These are phyloP conservation scores for Peziza echinospora DNA, from an alignment of 495 filamentous ascomycete species.

Conservation along the genomic window DNA sequence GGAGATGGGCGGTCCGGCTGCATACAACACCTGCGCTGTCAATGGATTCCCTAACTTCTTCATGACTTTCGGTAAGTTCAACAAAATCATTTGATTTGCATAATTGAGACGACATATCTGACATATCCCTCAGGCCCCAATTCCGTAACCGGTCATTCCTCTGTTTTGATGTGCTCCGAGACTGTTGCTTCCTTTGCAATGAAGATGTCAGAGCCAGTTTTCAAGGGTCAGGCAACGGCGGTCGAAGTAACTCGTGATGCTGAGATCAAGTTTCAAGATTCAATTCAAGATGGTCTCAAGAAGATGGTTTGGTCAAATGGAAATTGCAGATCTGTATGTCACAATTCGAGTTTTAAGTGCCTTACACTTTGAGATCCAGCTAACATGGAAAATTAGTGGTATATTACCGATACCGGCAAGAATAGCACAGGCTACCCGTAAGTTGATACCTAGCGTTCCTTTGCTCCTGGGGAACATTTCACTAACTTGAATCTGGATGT, in stretches of 20 bases:
- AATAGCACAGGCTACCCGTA: neutral
- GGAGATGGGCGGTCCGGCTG: conserved; percentile 32
- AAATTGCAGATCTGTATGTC: neutral
- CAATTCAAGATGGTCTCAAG: neutral
- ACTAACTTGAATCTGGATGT: neutral
- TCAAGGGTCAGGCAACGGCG: neutral
- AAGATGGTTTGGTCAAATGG: neutral
- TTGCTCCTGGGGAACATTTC: neutral
- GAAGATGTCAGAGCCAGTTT: neutral
- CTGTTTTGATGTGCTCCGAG: conserved; percentile 37
- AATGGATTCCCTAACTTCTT: conserved; percentile 51
- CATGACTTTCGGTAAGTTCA: conserved; percentile 17
- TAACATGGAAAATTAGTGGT: too few species aligned
- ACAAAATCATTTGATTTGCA: too few species aligned
- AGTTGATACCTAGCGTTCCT: neutral
- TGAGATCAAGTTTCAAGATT: neutral
- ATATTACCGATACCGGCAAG: neutral
- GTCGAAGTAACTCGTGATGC: neutral
- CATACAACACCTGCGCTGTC: conserved; percentile 42
- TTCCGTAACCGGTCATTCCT: conserved; percentile 40
- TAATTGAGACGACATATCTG: too few species aligned
- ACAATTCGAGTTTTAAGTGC: neutral
- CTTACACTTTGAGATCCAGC: too few species aligned
- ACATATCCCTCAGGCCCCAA: conserved; percentile 50
- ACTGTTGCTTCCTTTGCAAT: neutral